These are phyloP conservation scores for Aureobasidium mangrovei DNA, from an alignment of 2,329 filamentous ascomycete genomes.

Conservation along the genomic window DNA sequence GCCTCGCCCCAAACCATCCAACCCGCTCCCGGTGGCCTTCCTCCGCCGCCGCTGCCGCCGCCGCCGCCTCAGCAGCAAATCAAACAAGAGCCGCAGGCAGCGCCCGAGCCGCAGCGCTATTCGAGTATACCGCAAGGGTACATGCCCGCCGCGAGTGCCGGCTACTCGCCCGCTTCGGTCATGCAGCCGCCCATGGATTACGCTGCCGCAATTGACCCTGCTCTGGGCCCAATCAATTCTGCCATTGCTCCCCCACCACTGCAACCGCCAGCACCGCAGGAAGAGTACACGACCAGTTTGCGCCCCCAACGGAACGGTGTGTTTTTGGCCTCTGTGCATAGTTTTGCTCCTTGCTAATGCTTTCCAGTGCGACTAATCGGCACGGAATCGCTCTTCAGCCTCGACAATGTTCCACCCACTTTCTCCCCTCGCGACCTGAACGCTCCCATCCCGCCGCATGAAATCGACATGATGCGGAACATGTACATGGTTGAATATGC, in stretches of 20 bases:
- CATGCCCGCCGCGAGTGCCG: constrained; percentile 29
- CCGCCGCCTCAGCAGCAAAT: constrained; percentile 25
- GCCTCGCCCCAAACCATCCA: constrained; percentile 63
- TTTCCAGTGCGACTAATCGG: constrained; percentile 41
- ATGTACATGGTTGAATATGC: constrained; percentile 71
- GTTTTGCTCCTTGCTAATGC: not conserved
- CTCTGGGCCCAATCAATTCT: constrained; percentile 24
- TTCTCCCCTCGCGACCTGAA: constrained; percentile 30
- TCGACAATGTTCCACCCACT: constrained; percentile 50
- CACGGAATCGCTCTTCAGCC: constrained; percentile 62
- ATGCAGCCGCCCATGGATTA: constrained; percentile 6
- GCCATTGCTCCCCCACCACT: constrained; percentile 21
- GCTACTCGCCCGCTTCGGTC: constrained; percentile 18
- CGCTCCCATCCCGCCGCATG: constrained; percentile 45
- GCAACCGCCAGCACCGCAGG: constrained; percentile 27
- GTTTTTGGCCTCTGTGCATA: not conserved
- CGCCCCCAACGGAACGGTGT: constrained; percentile 24
- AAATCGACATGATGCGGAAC: constrained; percentile 62
- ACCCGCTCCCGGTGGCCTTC: constrained; percentile 48
- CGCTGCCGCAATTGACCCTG: constrained; percentile 23
- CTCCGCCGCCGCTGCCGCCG: constrained; percentile 14
- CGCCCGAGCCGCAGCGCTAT: constrained; percentile 26
- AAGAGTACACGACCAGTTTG: constrained; percentile 19
- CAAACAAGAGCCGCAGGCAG: constrained; percentile 17
- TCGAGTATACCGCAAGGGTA: constrained; percentile 34